Percentiles rank a stretch among this genome's conserved stretches.
These are phyloP conservation scores for Russula foetens DNA, from an alignment of 768 basidiomycete species.

Conservation along the genomic window DNA sequence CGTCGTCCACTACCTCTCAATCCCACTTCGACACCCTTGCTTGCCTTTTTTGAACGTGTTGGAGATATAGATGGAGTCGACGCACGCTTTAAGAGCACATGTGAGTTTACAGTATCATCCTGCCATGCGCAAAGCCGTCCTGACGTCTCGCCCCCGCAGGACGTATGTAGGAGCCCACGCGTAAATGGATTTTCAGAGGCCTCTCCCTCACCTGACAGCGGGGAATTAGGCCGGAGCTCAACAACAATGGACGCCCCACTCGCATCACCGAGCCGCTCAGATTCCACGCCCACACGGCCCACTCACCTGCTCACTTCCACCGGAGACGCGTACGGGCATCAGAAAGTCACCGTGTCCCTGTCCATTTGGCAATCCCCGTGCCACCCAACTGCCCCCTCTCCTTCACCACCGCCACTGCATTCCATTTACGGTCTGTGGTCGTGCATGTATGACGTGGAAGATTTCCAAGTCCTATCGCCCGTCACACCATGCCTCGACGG, in stretches of 20 bases:
- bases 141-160: neutral
- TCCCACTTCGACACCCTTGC: neutral
- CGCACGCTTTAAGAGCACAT: neutral
- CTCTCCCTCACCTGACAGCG: neutral
- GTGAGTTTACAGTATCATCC: neutral
- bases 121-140: neutral
- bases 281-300: neutral
- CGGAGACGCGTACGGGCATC: neutral
- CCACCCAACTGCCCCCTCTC: neutral
- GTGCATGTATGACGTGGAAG: neutral
- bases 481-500: neutral
- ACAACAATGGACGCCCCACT: neutral
- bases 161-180: neutral
- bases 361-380: neutral
- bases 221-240: neutral
- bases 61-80: neutral
- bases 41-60: neutral
- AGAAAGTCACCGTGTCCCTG: neutral
- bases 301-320: neutral
- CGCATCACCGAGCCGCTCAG: neutral
- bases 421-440: conserved; percentile 1
- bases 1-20: neutral
- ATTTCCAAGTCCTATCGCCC: neutral
- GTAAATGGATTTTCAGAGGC: neutral
- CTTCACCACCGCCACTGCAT: neutral